These are phyloP conservation scores for Paramecium pentaurelia DNA, from an alignment of 73 alveolate genomes.

Conservation along the genomic window DNA sequence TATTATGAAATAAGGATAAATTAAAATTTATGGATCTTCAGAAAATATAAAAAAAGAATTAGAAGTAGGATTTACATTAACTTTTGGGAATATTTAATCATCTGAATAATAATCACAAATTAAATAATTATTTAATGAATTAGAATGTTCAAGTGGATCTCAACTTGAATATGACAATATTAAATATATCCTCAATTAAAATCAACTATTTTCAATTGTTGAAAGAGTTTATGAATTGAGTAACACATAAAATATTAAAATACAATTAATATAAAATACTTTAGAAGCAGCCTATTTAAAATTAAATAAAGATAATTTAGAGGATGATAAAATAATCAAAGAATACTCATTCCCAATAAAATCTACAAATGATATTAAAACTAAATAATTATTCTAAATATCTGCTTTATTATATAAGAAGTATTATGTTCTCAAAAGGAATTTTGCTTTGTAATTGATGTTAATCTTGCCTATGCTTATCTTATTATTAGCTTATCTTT, in stretches of 20 bases:
- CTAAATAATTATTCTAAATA: neutral
- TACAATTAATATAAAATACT: neutral
- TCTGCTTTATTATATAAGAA: neutral
- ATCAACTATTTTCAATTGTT: neutral
- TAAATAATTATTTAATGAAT: neutral
- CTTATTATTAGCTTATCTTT: neutral
- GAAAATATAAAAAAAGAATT: constrained; percentile 68
- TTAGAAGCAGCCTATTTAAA: constrained; percentile 35
- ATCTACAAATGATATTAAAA: neutral
- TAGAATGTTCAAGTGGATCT: neutral
- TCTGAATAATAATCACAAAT: neutral
- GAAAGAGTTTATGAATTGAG: neutral
- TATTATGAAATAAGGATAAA: constrained; percentile 74
- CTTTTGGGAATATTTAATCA: neutral
- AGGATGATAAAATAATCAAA: neutral
- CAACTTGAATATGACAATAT: neutral
- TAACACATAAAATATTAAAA: neutral
- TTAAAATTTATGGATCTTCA: constrained; percentile 69
- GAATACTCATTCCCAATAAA: neutral
- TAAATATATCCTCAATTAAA: neutral
- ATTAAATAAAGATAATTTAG: neutral
- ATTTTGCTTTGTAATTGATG: neutral
- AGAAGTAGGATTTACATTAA: constrained; percentile 72
- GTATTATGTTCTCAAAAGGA: neutral
- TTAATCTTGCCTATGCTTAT: neutral